Evolutionary conservation across 345 rosid species (phyloP).

Genomic region (Arabis hirsuta): DNA sequence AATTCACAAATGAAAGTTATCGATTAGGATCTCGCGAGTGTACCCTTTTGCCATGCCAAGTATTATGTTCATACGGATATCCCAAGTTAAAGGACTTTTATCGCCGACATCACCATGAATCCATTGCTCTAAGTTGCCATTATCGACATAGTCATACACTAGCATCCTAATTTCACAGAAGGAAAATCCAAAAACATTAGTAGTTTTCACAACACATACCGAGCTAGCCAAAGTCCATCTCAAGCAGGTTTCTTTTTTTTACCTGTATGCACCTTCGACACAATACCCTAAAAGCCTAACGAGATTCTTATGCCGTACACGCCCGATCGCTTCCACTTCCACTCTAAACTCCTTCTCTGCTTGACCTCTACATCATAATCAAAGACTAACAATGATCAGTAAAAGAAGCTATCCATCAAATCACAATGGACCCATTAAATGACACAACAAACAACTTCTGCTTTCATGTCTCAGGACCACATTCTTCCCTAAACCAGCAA

Average conservation of each 20-base stretch:
- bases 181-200: slow-evolving; percentile 28
- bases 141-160: slow-evolving; percentile 88
- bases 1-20: not conserved
- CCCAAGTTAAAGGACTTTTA: slow-evolving; percentile 87
- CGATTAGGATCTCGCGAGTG: not conserved
- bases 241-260: not conserved
- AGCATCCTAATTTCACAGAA: slow-evolving; percentile 67
- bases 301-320: slow-evolving; percentile 94
- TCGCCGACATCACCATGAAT: slow-evolving; percentile 94
- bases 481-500: slow-evolving; percentile 2
- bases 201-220: slow-evolving; percentile 7
- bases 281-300: slow-evolving; percentile 90
- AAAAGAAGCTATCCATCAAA: not conserved
- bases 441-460: slow-evolving; percentile 24
- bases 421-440: slow-evolving; percentile 4
- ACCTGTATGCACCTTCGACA: slow-evolving; percentile 97
- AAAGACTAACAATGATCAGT: not conserved
- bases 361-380: slow-evolving; percentile 69
- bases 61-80: slow-evolving; percentile 82
- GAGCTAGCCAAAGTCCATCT: not conserved
- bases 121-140: slow-evolving; percentile 97
- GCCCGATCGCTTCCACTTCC: slow-evolving; percentile 93
- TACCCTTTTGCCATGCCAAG: slow-evolving; percentile 97
- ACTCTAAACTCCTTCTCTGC: slow-evolving; percentile 98
- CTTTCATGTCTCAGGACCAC: slow-evolving; percentile 22